Evolutionary conservation across 176 grass and related monocot genomes (phyloP), one percentile per base, ranked within the genome.

Genomic region (Puya raimondii): DNA sequence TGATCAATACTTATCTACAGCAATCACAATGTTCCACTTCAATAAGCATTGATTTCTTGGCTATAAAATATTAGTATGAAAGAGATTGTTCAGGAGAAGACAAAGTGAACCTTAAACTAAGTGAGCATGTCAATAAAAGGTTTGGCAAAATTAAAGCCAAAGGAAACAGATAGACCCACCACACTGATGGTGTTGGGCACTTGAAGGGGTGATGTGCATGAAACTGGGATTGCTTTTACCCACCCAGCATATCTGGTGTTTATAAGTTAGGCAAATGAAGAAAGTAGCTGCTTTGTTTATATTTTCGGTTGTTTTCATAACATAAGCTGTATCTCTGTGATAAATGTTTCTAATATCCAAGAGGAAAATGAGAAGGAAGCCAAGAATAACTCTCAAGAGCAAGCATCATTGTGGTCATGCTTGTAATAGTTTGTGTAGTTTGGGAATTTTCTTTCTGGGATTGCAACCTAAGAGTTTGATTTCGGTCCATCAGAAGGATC

Each of bases 31-130:
- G 50, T 73, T 47, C 65, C 65, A 67, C 65, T 67, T 16, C 53
- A 69, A 61, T 53, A 48, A 61, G 61, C 49, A 82, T 23, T 50
- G 21, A 84, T 76, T 75, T 63, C 84, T 87, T 82, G 82, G 66
- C 79, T 83, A 80, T 51, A 83, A 88, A 88, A 78, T 67, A 76
- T 54, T 76, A 69, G 16, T 72, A 49, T 26, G 58, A 59, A 81
- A 75, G 78, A 22, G 68, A 68, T 74, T 76, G 59, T 64, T 48
- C 50, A 78, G 76, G 65, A 73, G 47, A 80, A 85, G 76, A 83
- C 79, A 83, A 77, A 82, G 33, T 82, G 78, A 81, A 79, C 73
- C 76, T 87, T 96, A 96, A 91, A 96, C 81, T 83, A 87, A 85
- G 84, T 78, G 73, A 79, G 72, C 75, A 82, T 96, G 84, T 75